phyloP scores from a whole-genome alignment of 768 basidiomycete species.

The Macrolepiota fuliginosa region DNA sequence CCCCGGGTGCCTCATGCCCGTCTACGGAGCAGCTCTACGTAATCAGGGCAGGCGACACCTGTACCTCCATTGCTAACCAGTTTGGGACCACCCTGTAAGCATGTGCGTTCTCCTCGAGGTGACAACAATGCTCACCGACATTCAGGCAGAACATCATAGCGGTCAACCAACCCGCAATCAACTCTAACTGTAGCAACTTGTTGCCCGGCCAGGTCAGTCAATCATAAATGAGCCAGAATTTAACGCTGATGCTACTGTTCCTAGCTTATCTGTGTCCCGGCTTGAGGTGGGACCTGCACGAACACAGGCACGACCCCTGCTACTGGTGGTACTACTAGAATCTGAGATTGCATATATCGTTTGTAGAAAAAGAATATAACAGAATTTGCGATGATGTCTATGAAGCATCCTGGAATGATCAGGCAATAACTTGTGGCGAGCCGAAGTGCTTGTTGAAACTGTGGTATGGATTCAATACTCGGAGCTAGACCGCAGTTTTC shows the following conservation, averaged over 20 bases:
- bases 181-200: not conserved
- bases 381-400: not conserved
- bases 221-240: not conserved
- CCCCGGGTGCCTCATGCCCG: not conserved
- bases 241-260: not conserved
- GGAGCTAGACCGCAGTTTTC: no score
- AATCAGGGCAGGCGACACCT: not conserved
- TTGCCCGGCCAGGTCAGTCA: not conserved
- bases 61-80: not conserved
- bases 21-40: not conserved
- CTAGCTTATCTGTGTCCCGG: not conserved
- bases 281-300: no score
- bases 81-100: not conserved
- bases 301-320: no score
- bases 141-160: not conserved
- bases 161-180: not conserved
- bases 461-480: no score
- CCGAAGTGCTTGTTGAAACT: no score
- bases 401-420: no score
- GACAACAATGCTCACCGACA: not conserved
- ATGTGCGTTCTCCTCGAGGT: no score
- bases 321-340: no score
- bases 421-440: no score
- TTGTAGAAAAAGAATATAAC: not conserved
- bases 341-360: no score